Base-by-base conservation (phyloP, 129 eudicot genomes). In the Dittrichia graveolens region DNA sequence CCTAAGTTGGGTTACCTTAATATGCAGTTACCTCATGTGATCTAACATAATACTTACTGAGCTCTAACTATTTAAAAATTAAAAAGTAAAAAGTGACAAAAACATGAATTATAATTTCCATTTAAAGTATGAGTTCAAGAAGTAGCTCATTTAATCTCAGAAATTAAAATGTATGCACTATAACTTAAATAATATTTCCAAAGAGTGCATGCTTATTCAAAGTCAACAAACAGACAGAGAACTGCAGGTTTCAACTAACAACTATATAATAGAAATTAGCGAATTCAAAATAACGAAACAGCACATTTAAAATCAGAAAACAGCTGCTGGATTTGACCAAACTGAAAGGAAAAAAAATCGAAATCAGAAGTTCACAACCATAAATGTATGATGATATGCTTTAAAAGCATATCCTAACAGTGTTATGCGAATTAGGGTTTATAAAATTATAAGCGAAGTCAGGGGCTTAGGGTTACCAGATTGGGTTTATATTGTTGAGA, bases 401-500 rank as follows among this genome's bases (percentile, higher is more conserved):
- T 24, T 24, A 24, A 24, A 24, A 24, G 2, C 31, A 24, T 24
- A 2, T 24, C 64, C 43, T 11, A 58, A 34, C 64, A 58, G 24
- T 24, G 9, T 58, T 31, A 58, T 0, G 31, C 1, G 6, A 48
- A 8, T 56, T 56, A 56, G 5, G 5, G 61, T 19, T 56, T 56
- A 24, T 5, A 24, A 13, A 10, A 9, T 58, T 34, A 58, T 4
- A 58, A 4, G 14, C 63, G 15, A 31, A 24, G 18, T 8, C 31
- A 10, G n/a, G 60, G 8, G 12, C 6, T 56, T 56, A 56, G 61
- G 42, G 64, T 58, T 58, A 58, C 64, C 64, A 58, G 13, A 58
- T 58, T 34, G 41, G 15, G 12, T 34, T 14, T 24, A 2, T 24
- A 24, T 24, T 24, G 31, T 24, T 2, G 31, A 24, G 42, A 34